Evolutionary conservation across 306 rosid species (phyloP), one percentile per base, ranked within the genome.

Genomic region (Rosa lucieae): DNA sequence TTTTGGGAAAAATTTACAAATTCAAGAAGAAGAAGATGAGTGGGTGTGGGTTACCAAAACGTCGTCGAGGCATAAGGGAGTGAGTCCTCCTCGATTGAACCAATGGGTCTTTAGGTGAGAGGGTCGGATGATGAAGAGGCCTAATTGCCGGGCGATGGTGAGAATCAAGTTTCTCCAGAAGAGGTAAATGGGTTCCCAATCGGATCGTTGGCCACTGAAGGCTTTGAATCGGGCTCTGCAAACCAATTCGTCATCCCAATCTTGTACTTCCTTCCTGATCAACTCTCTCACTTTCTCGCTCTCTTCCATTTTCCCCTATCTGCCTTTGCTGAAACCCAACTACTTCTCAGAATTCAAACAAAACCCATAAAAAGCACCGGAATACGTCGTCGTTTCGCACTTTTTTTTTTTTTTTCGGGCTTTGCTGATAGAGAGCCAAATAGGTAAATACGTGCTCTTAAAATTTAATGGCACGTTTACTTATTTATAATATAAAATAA

Each of bases 201-300:
- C 99, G 29, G 89, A 83, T 76, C 89, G 82, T 73, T 94, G 99
- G 8, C 99, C 99, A 71, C 97, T 91, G 37, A 94, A 92, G 2
- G 91, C 99, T 75, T 92, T 94, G 90, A 94, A 94, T 72, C 99
- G 86, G 55, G 94, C 91, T 46, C 83, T 76, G 39, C 84, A 21
- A 39, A 86, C 78, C 42, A 82, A 82, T 70, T 91, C 95, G 62
- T 91, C 90, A 73, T 92, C 88, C 97, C 99, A 94, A 79, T 91
- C 92, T 3, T 69, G 14, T 13, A 94, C 90, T 79, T 87, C 86
- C 46, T 87, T 78, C 51, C 68, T 79, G 14, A 94, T 84, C 84
- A 87, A 82, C 82, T 94, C 94, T 74, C 81, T 79, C 73, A 87
- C 82, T 17, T 44, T 49, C 77, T 48, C 62, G 21, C 67, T 59